Percentiles rank a stretch among this genome's conserved stretches.
Evolutionary conservation across 1,284 basidiomycete species (phyloP).

Genomic region (Grifola frondosa): DNA sequence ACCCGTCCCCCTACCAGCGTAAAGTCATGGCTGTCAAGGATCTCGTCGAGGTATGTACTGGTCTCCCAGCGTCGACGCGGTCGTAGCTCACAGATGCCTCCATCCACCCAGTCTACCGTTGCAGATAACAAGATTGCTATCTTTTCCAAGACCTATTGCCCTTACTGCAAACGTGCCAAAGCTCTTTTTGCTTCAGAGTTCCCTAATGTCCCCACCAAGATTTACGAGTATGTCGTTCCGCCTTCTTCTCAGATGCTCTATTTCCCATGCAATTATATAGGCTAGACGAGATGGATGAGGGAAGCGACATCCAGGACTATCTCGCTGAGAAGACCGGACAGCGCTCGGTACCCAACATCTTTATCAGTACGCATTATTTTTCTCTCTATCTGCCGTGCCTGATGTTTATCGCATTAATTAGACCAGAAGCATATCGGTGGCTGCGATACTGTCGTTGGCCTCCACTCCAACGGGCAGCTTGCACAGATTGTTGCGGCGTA

Average conservation of each 20-base stretch:
- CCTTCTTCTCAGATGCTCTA: not conserved
- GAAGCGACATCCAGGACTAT: constrained; percentile 59
- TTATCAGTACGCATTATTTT: constrained; percentile 52
- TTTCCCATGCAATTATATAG: constrained; percentile 21
- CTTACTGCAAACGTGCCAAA: constrained; percentile 63
- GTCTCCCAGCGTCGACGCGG: not conserved
- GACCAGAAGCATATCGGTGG: constrained; percentile 57
- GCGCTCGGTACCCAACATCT: constrained; percentile 67
- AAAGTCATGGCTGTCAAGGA: constrained; percentile 39
- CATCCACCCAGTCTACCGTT: constrained; percentile 47
- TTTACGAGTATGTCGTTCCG: constrained; percentile 55
- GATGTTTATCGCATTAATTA: constrained; percentile 22
- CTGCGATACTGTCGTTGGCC: constrained; percentile 28
- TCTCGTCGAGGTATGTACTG: constrained; percentile 40
- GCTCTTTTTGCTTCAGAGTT: constrained; percentile 49
- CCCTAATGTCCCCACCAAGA: constrained; percentile 45
- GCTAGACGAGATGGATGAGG: constrained; percentile 50
- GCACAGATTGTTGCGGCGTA: constrained; percentile 28
- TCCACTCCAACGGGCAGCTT: constrained; percentile 30
- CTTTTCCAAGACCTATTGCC: constrained; percentile 69
- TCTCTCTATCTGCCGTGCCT: not conserved
- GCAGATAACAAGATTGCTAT: constrained; percentile 58
- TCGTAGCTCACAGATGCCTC: not conserved
- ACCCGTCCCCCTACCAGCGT: constrained; percentile 38
- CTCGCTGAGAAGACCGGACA: constrained; percentile 58